Conservation (phyloP, 1,284 basidiomycete species). For the Apiotrichum sp. region DNA sequence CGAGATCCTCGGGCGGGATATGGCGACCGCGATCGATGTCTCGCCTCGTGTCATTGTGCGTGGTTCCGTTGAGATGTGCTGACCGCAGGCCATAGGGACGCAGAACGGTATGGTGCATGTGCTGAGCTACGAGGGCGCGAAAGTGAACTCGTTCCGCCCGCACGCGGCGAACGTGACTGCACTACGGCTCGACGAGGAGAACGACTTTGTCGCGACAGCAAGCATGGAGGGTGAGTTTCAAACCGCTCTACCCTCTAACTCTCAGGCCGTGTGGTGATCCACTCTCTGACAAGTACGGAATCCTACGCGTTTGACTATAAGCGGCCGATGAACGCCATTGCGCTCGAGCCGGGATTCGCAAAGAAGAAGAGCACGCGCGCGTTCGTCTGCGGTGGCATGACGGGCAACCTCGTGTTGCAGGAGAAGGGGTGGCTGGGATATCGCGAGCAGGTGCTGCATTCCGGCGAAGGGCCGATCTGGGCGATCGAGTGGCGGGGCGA, state of each 20-base stretch:
- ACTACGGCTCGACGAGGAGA: slow-evolving; percentile 74
- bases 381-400: slow-evolving; percentile 89
- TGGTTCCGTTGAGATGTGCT: not conserved
- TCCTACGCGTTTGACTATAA: slow-evolving; percentile 86
- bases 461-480: slow-evolving; percentile 93
- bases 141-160: slow-evolving; percentile 83
- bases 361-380: slow-evolving; percentile 66
- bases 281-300: slow-evolving; percentile 74
- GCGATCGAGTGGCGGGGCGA: slow-evolving; percentile 76
- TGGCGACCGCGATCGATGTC: slow-evolving; percentile 73
- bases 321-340: slow-evolving; percentile 82
- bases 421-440: slow-evolving; percentile 98
- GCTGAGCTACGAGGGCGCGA: slow-evolving; percentile 69
- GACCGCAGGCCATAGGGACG: slow-evolving; percentile 70
- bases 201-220: slow-evolving; percentile 86
- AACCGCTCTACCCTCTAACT: slow-evolving; percentile 12
- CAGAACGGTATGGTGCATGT: slow-evolving; percentile 88
- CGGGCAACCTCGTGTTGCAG: slow-evolving; percentile 73
- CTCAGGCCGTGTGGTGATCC: slow-evolving; percentile 77
- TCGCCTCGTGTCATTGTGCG: slow-evolving; percentile 68
- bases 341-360: slow-evolving; percentile 85
- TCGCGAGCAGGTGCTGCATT: slow-evolving; percentile 78
- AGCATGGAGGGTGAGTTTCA: slow-evolving; percentile 77
- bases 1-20: slow-evolving; percentile 82
- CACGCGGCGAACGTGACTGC: slow-evolving; percentile 87